phyloP scores from a whole-genome alignment of 2,329 filamentous ascomycete genomes.

The Cercospora sp. region DNA sequence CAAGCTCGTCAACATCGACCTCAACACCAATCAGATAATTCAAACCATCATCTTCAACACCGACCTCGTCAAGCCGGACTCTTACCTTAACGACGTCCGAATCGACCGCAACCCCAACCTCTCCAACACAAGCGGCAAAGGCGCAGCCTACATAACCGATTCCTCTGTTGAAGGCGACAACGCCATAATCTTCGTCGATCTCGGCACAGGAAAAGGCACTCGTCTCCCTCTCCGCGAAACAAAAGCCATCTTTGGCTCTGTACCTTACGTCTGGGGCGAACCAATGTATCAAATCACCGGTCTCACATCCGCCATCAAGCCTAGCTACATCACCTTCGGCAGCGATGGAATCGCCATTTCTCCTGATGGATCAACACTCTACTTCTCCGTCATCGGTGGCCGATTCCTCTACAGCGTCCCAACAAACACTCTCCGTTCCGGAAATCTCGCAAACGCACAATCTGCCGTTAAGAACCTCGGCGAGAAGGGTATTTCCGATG shows the following conservation, averaged over 20 bases:
- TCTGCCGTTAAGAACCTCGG: slow-evolving; percentile 45
- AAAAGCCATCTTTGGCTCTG: slow-evolving; percentile 21
- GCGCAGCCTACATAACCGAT: slow-evolving; percentile 54
- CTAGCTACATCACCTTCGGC: slow-evolving; percentile 44
- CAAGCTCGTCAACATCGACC: slow-evolving; percentile 50
- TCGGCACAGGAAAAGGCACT: slow-evolving; percentile 48
- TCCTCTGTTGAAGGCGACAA: slow-evolving; percentile 48
- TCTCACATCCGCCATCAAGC: slow-evolving; percentile 31
- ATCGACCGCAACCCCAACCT: slow-evolving; percentile 48
- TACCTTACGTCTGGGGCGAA: slow-evolving; percentile 46
- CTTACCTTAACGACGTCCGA: slow-evolving; percentile 54
- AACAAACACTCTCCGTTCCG: slow-evolving; percentile 42
- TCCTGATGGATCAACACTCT: slow-evolving; percentile 47
- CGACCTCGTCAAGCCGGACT: slow-evolving; percentile 46
- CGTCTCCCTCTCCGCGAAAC: slow-evolving; percentile 48
- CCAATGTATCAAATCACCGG: slow-evolving; percentile 41
- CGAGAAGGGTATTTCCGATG: slow-evolving; percentile 51
- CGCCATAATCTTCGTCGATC: slow-evolving; percentile 50
- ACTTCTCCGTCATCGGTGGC: slow-evolving; percentile 45
- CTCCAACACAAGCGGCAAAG: slow-evolving; percentile 40
- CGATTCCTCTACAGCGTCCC: slow-evolving; percentile 46
- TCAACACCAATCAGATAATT: slow-evolving; percentile 46
- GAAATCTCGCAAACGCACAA: slow-evolving; percentile 45
- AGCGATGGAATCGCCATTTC: slow-evolving; percentile 51
- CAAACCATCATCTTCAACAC: slow-evolving; percentile 50